Evolutionary conservation across 202 grass and related monocot genomes (phyloP).

Genomic region (Panicum virgatum): DNA sequence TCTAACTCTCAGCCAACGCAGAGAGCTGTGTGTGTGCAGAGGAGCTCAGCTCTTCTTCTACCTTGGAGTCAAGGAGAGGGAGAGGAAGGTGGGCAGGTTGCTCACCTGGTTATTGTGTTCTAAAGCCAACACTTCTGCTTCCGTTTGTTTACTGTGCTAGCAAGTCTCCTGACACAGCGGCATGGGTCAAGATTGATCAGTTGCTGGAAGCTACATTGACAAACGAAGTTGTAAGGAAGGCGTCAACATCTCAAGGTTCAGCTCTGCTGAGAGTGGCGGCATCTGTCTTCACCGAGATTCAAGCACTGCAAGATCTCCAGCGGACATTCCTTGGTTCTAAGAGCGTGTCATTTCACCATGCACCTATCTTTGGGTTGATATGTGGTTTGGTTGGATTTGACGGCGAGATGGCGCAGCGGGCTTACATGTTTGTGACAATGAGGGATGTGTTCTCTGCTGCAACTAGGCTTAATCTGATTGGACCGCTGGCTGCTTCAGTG

Average conservation of each 20-base stretch:
- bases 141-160: constrained; percentile 14
- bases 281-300: constrained; percentile 68
- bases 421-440: constrained; percentile 64
- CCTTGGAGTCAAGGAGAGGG: too few relatives aligned
- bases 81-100: too few relatives aligned
- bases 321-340: constrained; percentile 51
- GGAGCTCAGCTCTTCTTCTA: too few relatives aligned
- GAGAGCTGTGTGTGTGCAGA: too few relatives aligned
- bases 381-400: constrained; percentile 74
- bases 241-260: constrained; percentile 67
- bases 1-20: too few relatives aligned
- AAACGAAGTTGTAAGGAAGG: constrained; percentile 59
- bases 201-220: constrained; percentile 85
- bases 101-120: too few relatives aligned
- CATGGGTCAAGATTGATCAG: constrained; percentile 65
- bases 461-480: constrained; percentile 78
- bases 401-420: constrained; percentile 36
- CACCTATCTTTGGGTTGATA: constrained; percentile 68
- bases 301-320: constrained; percentile 55
- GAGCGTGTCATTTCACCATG: constrained; percentile 66
- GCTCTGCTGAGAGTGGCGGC: constrained; percentile 72
- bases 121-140: too few relatives aligned
- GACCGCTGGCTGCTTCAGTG: constrained; percentile 73
- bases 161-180: constrained; percentile 49
- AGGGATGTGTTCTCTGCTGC: constrained; percentile 87